Evolutionary conservation across 1,284 basidiomycete species (phyloP).

Genomic region (Leccinum subrobustum): DNA sequence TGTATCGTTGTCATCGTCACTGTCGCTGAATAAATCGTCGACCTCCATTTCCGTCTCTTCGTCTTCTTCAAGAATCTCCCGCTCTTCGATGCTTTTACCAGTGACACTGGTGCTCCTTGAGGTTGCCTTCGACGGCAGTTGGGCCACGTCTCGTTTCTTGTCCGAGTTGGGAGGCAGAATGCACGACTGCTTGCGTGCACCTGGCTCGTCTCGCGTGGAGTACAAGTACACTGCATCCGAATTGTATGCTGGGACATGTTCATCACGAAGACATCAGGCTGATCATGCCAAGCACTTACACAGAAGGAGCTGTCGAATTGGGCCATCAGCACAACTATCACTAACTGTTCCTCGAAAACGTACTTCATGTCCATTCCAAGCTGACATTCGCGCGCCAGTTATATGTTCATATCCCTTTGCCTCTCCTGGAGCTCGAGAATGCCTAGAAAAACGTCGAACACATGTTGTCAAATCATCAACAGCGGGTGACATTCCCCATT

Average conservation of each 20-base stretch:
- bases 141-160: neutral
- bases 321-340: slow-evolving; percentile 11
- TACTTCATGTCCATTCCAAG: slow-evolving; percentile 79
- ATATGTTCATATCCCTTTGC: slow-evolving; percentile 57
- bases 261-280: slow-evolving; percentile 9
- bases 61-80: slow-evolving; percentile 9
- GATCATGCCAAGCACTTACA: slow-evolving; percentile 23
- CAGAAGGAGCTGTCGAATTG: slow-evolving; percentile 24
- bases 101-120: neutral
- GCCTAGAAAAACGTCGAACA: slow-evolving; percentile 80
- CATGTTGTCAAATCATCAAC: slow-evolving; percentile 66
- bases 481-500: slow-evolving; percentile 68
- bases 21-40: slow-evolving; percentile 21
- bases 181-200: slow-evolving; percentile 7
- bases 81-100: slow-evolving; percentile 6
- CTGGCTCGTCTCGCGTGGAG: slow-evolving; percentile 71
- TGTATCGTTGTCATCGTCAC: slow-evolving; percentile 23
- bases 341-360: slow-evolving; percentile 11
- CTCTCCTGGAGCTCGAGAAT: slow-evolving; percentile 36
- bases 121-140: neutral
- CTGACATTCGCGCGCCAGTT: slow-evolving; percentile 78
- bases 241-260: slow-evolving; percentile 59
- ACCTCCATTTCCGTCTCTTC: slow-evolving; percentile 26
- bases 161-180: slow-evolving; percentile 27
- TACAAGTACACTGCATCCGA: slow-evolving; percentile 81